These are phyloP conservation scores for Penicillium sp. DNA, from an alignment of 2,329 filamentous ascomycete species.

Conservation along the genomic window DNA sequence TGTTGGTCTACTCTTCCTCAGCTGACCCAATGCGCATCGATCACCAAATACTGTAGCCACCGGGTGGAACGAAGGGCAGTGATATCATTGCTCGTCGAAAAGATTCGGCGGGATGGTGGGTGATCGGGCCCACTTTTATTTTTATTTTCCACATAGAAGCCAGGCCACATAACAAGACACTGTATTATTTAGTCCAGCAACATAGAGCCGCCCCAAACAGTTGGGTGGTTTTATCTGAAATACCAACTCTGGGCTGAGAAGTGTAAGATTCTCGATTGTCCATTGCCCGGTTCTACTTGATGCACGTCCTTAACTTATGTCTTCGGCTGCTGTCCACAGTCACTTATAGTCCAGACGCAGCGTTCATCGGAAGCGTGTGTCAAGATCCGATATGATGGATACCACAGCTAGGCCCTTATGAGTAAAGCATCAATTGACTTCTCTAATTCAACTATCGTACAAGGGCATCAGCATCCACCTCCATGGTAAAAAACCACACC, in stretches of 20 bases:
- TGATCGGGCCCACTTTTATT: constrained; percentile 26
- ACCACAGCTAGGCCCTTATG: neutral
- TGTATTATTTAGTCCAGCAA: neutral
- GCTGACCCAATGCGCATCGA: neutral
- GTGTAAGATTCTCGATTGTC: too few relatives aligned
- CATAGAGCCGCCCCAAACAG: neutral
- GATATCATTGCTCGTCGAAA: constrained; percentile 19
- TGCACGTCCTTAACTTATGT: too few relatives aligned
- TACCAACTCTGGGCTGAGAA: too few relatives aligned
- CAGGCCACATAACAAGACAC: neutral
- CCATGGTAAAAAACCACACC: constrained; percentile 4
- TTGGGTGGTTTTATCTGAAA: neutral
- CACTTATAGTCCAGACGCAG: neutral
- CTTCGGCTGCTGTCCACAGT: too few relatives aligned
- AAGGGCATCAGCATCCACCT: constrained; percentile 20
- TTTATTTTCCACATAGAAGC: constrained; percentile 13
- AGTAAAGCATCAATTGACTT: constrained; percentile 22
- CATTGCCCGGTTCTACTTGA: too few relatives aligned
- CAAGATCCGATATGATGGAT: neutral
- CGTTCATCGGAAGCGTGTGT: neutral
- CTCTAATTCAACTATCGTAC: constrained; percentile 28
- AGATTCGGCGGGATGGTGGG: constrained; percentile 27
- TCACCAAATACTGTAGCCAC: neutral
- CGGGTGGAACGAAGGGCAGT: neutral
- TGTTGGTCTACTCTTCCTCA: too few relatives aligned